Evolutionary conservation across 331 rosid species (phyloP).

Genomic region (Saraca asoca): DNA sequence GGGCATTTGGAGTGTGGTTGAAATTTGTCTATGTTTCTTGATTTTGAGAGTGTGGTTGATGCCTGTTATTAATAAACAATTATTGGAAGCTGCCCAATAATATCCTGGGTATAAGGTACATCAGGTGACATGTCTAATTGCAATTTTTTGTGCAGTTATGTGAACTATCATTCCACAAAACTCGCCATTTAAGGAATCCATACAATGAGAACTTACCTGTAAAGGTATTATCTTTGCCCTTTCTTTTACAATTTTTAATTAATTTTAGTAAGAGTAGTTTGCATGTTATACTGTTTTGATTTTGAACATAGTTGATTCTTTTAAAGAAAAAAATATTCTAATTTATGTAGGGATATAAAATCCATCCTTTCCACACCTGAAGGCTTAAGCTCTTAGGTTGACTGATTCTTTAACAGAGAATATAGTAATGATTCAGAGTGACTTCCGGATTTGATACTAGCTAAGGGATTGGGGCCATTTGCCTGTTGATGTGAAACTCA

Average conservation of each 20-base stretch:
- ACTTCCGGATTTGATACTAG: no score
- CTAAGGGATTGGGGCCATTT: conserved; percentile 12
- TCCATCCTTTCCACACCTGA: neutral
- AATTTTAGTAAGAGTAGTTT: conserved; percentile 24
- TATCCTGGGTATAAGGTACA: no score
- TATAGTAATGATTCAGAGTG: neutral
- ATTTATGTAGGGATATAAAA: neutral
- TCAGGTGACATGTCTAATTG: conserved; percentile 29
- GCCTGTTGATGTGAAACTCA: conserved; percentile 26
- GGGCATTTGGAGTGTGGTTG: no score
- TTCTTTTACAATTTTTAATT: conserved; percentile 9
- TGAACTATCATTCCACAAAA: conserved; percentile 95
- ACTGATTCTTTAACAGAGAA: conserved; percentile 3
- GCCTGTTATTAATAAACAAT: no score
- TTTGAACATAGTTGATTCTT: no score
- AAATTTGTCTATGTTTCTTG: no score
- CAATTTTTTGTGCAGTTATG: conserved; percentile 76
- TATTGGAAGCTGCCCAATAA: no score
- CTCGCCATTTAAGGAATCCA: conserved; percentile 96
- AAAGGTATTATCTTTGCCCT: conserved; percentile 64
- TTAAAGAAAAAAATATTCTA: neutral
- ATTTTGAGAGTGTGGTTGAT: no score
- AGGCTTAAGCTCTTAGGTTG: neutral
- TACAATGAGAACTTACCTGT: conserved; percentile 98
- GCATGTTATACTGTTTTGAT: conserved; percentile 3